phyloP scores from a whole-genome alignment of 2,329 filamentous ascomycete genomes.

The Diaporthe amygdali region DNA sequence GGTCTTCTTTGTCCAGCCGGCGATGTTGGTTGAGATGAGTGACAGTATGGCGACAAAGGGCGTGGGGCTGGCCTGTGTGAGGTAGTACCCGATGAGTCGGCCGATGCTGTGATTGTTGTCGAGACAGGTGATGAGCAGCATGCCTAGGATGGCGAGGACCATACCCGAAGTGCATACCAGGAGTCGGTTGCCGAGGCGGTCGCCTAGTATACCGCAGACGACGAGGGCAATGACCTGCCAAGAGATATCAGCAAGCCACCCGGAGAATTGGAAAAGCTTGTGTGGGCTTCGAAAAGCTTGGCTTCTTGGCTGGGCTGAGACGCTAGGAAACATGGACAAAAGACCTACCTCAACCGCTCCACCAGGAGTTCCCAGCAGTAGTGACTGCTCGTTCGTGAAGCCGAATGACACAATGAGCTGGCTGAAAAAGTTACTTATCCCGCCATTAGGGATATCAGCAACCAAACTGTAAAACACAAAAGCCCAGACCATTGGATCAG shows the following conservation, averaged over 20 bases:
- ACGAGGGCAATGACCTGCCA: conserved; percentile 33
- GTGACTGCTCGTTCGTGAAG: conserved; percentile 64
- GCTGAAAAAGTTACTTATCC: conserved; percentile 43
- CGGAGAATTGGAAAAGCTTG: conserved; percentile 54
- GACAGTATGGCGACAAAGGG: conserved; percentile 69
- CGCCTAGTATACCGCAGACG: conserved; percentile 52
- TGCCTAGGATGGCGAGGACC: conserved; percentile 59
- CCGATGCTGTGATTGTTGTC: conserved; percentile 62
- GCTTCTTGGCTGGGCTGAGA: not conserved
- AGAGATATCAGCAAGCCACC: conserved; percentile 23
- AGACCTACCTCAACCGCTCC: conserved; percentile 67
- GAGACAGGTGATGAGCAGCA: conserved; percentile 68
- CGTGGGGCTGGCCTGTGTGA: conserved; percentile 64
- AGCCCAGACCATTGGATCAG: conserved; percentile 43
- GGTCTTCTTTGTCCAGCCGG: conserved; percentile 63
- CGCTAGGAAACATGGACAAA: not conserved
- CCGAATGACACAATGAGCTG: conserved; percentile 60
- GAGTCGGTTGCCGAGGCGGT: conserved; percentile 60
- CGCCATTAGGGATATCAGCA: conserved; percentile 43
- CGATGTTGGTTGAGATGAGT: conserved; percentile 67
- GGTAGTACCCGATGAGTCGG: conserved; percentile 68
- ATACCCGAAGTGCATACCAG: conserved; percentile 59
- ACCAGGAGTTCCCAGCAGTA: conserved; percentile 69
- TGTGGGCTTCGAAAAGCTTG: conserved; percentile 31
- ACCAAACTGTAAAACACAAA: conserved; percentile 40